A percentile compares a stretch with the other conserved stretches of the same genome.
These are phyloP conservation scores for Gaertneriomyces semiglobifer DNA, from an alignment of 192 early-diverging fungal species.

Conservation along the genomic window DNA sequence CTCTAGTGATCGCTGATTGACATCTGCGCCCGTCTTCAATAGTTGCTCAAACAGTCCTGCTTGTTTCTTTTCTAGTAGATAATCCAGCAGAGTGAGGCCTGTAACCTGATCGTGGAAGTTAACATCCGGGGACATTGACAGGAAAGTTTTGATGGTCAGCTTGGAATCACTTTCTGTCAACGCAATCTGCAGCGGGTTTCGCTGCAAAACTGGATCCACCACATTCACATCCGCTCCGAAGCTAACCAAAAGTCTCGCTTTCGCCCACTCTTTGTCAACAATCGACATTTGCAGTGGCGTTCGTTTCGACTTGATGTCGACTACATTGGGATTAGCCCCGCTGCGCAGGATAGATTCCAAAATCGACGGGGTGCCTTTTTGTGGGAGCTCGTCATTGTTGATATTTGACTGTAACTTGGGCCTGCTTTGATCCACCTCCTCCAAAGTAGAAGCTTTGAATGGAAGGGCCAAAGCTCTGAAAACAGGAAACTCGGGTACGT, in stretches of 20 bases:
- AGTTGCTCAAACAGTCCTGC: not conserved
- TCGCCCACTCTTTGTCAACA: not conserved
- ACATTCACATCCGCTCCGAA: slow-evolving; percentile 30
- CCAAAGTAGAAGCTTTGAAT: no score
- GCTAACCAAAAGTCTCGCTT: slow-evolving; percentile 7
- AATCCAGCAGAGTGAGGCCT: slow-evolving; percentile 27
- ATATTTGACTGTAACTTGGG: no score
- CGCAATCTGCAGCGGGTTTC: slow-evolving; percentile 25
- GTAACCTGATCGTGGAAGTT: slow-evolving; percentile 33
- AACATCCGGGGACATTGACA: slow-evolving; percentile 30
- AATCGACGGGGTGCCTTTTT: not conserved
- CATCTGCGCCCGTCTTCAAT: slow-evolving; percentile 29
- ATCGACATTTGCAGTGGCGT: slow-evolving; percentile 19
- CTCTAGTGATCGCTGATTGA: slow-evolving; percentile 34
- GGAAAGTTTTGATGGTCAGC: not conserved
- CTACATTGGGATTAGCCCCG: slow-evolving; percentile 25
- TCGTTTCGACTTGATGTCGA: slow-evolving; percentile 11
- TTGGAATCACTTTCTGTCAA: not conserved
- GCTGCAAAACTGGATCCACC: slow-evolving; percentile 21
- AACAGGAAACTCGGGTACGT: no score
- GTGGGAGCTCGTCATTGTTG: no score
- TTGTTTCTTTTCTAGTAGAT: not conserved
- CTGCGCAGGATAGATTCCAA: slow-evolving; percentile 7
- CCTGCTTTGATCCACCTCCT: no score
- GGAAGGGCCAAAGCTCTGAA: no score